Percentiles rank a stretch among this genome's conserved stretches.
Conservation (phyloP, 1,284 basidiomycete species). For the Pseudozyma thailandica region DNA sequence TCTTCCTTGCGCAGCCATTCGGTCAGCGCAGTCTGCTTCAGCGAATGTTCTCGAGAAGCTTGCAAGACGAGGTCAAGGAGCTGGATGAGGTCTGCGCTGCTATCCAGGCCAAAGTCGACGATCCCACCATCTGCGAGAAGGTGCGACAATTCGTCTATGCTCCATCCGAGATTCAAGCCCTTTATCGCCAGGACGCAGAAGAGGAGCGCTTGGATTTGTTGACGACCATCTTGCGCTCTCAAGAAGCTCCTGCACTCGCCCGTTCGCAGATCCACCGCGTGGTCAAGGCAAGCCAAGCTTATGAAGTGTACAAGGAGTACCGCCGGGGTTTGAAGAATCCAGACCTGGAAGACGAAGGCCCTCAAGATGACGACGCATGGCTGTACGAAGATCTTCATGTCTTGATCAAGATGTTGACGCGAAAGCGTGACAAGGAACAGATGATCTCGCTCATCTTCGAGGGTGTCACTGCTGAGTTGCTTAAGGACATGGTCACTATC, state of each 20-base stretch:
- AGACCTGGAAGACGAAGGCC: constrained; percentile 74
- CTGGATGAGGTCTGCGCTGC: constrained; percentile 85
- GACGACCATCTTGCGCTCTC: constrained; percentile 82
- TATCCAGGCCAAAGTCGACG: constrained; percentile 87
- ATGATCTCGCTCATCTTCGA: constrained; percentile 94
- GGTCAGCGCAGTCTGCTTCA: constrained; percentile 81
- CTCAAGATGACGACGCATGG: constrained; percentile 66
- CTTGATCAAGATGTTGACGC: constrained; percentile 63
- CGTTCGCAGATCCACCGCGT: constrained; percentile 59
- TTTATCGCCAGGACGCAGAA: constrained; percentile 67
- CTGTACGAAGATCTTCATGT: constrained; percentile 67
- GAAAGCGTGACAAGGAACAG: constrained; percentile 89
- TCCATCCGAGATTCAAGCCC: constrained; percentile 84
- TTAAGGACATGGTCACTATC: constrained; percentile 99
- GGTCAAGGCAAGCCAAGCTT: constrained; percentile 61
- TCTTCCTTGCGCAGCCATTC: constrained; percentile 98
- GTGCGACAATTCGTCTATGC: constrained; percentile 86
- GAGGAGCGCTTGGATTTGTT: constrained; percentile 82
- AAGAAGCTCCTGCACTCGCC: constrained; percentile 74
- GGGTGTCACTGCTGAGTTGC: constrained; percentile 90
- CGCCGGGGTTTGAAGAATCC: constrained; percentile 55
- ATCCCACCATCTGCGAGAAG: constrained; percentile 87
- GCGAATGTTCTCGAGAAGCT: constrained; percentile 92
- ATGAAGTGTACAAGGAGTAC: constrained; percentile 62
- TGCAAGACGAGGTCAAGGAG: constrained; percentile 86